Base-by-base conservation (phyloP, 495 filamentous ascomycete species). In the Podospora appendiculata region DNA sequence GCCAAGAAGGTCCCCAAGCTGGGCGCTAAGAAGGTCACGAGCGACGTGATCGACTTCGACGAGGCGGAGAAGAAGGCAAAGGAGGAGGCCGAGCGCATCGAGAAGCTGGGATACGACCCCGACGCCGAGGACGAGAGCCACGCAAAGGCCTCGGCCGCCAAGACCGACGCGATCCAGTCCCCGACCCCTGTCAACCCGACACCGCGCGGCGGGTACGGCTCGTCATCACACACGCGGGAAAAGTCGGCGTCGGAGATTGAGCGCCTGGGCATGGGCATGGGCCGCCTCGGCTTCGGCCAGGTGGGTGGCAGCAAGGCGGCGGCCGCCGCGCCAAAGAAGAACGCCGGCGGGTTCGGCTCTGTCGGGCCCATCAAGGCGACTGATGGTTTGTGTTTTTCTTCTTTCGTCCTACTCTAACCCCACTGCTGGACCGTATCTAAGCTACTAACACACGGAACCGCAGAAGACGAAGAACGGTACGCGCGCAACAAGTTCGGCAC, bases 61-160 rank as follows among this genome's bases (percentile, higher is more conserved):
- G 93, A 90, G 65, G 93, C 91, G 0, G 93, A 98, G 75, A 87
- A 86, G 60, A 95, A 95, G 71, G 93, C 93, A 34, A 94, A 90
- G 68, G 93, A 97, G 66, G 93, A 98, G 68, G 93, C 94, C 1
- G 93, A 97, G 68, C 84, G 93, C 55, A 92, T 96, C 60, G 89
- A 86, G 73, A 95, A 93, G 70, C 75, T 98, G n/a, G 93, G 93
- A n/a, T 98, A 98, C 62, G 89, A 97, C 58, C 88, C 89, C 6
- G 87, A 96, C 56, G 89, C 87, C 32, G 93, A 95, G 68, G 80
- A 87, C 59, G 79, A 78, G 11, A 77, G 77, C 25, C 74, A 79
- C 13, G 83, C 83, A 59, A 74, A 76, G 53, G 50, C 80, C 9
- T 32, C 34, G 32, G 50, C 68, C 13, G 53, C 61, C 32, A 71